These are phyloP conservation scores for Amniculicola lignicola DNA, from an alignment of 495 filamentous ascomycete genomes.

Conservation along the genomic window DNA sequence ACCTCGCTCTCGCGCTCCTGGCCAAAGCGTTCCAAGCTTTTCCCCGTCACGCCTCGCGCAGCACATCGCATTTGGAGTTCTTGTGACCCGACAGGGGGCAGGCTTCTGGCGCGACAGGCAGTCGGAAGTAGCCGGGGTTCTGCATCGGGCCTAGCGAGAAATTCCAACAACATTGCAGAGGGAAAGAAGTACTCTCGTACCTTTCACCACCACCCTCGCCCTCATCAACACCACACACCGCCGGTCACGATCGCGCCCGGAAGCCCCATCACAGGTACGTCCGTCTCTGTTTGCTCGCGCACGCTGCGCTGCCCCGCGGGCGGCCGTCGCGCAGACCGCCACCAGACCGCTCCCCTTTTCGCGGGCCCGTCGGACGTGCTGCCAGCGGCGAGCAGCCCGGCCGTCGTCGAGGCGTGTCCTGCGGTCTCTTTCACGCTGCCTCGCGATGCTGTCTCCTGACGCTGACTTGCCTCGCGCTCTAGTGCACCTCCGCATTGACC, in stretches of 20 bases:
- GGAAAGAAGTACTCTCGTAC: slow-evolving; percentile 30
- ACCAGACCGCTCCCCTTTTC: slow-evolving; percentile 27
- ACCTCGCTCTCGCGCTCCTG: too few relatives aligned
- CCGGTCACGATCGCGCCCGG: neutral
- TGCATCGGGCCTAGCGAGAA: slow-evolving; percentile 26
- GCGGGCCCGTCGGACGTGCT: neutral
- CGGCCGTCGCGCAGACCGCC: slow-evolving; percentile 9
- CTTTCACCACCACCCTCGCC: slow-evolving; percentile 20
- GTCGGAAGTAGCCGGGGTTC: slow-evolving; percentile 21
- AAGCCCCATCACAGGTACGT: slow-evolving; percentile 31
- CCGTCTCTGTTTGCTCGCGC: neutral
- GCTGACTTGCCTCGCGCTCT: slow-evolving; percentile 28
- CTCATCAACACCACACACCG: slow-evolving; percentile 11
- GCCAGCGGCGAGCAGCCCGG: slow-evolving; percentile 2
- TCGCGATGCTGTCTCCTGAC: slow-evolving; percentile 4
- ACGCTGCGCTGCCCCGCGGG: neutral
- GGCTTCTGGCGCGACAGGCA: too few relatives aligned
- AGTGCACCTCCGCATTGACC: slow-evolving; percentile 37
- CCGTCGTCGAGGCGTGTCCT: slow-evolving; percentile 5
- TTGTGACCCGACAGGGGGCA: slow-evolving; percentile 9
- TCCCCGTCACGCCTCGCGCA: neutral
- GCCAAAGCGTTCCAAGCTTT: too few relatives aligned
- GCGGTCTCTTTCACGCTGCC: neutral
- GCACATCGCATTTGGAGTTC: neutral
- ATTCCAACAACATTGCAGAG: slow-evolving; percentile 29